Base-by-base conservation (phyloP, 2,329 filamentous ascomycete species). In the Neonectria punicea region DNA sequence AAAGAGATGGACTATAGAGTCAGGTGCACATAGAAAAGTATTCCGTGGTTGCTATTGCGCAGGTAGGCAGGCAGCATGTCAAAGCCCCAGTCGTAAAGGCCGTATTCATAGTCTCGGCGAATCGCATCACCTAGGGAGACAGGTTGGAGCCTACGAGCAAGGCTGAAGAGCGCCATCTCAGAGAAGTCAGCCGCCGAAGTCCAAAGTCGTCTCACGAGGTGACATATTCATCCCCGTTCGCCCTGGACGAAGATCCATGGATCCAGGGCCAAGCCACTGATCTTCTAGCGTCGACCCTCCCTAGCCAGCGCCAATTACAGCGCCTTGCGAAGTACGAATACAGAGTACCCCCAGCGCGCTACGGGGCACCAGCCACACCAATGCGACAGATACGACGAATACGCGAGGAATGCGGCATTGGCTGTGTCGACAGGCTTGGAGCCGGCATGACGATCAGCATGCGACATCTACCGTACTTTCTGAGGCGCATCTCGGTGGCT, bases 371-470 rank as follows among this genome's bases (percentile, higher is more conserved):
- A 34, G 51, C 34, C 32, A 41, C 58, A 16, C 58, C 51, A 34
- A 25, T 1, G 36, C 53, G 18, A 41, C 53, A 49, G 59, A 62
- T 58, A 62, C 60, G 60, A 62, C 30, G 50, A 39, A 47, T 61
- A 49, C 58, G 50, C 36, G 39, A 36, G 60, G 13, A 22, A 53
- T n/a, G 30, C 47, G 28, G 28, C 14, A 55, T 54, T 49, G 43
- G 32, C 41, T 20, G 32, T 13, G 32, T 13, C 30, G n/a, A 32
- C 30, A 32, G 16, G n/a, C 36, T 43, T n/a, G 20, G 49, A 25
- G 22, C 9, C 11, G 49, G 16, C 43, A 11, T 25, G 20, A 41
- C 28, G 41, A 30, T 34, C 49, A 9, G 14, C 30, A 22, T 49
- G 16, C 50, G 28, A 39, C 9, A 22, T 18, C 30, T 30, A 18